Percentiles rank a stretch among this genome's conserved stretches.
These are phyloP conservation scores for Penicillium canariense DNA, from an alignment of 495 filamentous ascomycete genomes.

Conservation along the genomic window DNA sequence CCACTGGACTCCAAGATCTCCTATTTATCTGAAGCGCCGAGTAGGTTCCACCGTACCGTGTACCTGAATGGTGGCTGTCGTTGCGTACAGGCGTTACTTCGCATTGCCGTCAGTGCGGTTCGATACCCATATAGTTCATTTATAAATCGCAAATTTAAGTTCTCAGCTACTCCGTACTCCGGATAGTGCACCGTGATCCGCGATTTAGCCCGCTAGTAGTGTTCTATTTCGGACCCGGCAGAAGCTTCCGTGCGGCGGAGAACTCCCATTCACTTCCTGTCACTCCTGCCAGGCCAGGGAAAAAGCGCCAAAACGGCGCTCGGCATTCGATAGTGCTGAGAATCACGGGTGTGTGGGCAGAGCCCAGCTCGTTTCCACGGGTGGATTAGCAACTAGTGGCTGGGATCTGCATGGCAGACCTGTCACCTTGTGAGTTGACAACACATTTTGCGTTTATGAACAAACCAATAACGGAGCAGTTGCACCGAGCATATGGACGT, in stretches of 20 bases:
- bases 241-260: background rate
- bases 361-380: background rate
- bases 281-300: background rate
- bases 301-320: too few species aligned
- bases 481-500: background rate
- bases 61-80: background rate
- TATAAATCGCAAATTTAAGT: too few species aligned
- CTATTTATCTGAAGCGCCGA: background rate
- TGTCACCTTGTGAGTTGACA: background rate
- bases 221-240: background rate
- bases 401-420: slow-evolving; percentile 1
- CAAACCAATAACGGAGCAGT: too few species aligned
- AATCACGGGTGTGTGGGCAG: background rate
- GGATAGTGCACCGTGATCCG: background rate
- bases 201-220: background rate
- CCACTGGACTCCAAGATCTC: background rate
- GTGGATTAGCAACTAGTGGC: background rate
- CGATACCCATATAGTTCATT: too few species aligned
- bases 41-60: background rate
- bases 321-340: background rate
- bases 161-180: too few species aligned
- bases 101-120: background rate
- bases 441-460: too few species aligned
- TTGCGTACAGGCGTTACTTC: background rate
- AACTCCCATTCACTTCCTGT: background rate